These are phyloP conservation scores for Tolypocladium inflatum DNA, from an alignment of 2,329 filamentous ascomycete genomes.

Conservation along the genomic window DNA sequence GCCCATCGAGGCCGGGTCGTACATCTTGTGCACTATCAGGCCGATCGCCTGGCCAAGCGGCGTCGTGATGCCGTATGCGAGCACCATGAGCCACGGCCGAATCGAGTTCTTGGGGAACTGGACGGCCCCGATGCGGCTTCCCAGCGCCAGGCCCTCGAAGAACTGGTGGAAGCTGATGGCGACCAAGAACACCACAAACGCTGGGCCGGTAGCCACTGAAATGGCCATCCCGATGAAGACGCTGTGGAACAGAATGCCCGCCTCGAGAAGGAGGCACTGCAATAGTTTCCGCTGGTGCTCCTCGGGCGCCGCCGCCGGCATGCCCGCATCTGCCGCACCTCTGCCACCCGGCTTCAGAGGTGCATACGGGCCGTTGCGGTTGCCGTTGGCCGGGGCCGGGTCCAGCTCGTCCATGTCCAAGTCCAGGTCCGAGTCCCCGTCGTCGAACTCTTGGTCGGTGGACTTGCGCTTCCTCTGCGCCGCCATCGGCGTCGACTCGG, in stretches of 20 bases:
- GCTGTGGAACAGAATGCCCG: slow-evolving; percentile 76
- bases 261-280: slow-evolving; percentile 72
- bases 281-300: slow-evolving; percentile 58
- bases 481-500: slow-evolving; percentile 37
- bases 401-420: slow-evolving; percentile 54
- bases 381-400: slow-evolving; percentile 20
- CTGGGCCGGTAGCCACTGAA: slow-evolving; percentile 68
- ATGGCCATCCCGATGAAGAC: slow-evolving; percentile 84
- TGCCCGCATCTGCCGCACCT: slow-evolving; percentile 9
- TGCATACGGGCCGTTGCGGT: slow-evolving; percentile 18
- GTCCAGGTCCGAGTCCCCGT: slow-evolving; percentile 47
- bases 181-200: slow-evolving; percentile 70
- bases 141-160: slow-evolving; percentile 80
- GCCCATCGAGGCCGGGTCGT: slow-evolving; percentile 60
- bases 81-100: slow-evolving; percentile 75
- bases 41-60: slow-evolving; percentile 79
- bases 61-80: slow-evolving; percentile 68
- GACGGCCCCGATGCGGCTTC: slow-evolving; percentile 74
- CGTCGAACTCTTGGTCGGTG: slow-evolving; percentile 22
- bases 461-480: slow-evolving; percentile 14
- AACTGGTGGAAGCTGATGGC: slow-evolving; percentile 81
- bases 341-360: slow-evolving; percentile 17
- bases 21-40: slow-evolving; percentile 65
- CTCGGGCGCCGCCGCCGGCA: slow-evolving; percentile 31
- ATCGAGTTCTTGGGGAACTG: slow-evolving; percentile 65